Evolutionary conservation across 208 protist species (phyloP), one percentile per base, ranked within the genome.

Genomic region (Leishmania turanica): DNA sequence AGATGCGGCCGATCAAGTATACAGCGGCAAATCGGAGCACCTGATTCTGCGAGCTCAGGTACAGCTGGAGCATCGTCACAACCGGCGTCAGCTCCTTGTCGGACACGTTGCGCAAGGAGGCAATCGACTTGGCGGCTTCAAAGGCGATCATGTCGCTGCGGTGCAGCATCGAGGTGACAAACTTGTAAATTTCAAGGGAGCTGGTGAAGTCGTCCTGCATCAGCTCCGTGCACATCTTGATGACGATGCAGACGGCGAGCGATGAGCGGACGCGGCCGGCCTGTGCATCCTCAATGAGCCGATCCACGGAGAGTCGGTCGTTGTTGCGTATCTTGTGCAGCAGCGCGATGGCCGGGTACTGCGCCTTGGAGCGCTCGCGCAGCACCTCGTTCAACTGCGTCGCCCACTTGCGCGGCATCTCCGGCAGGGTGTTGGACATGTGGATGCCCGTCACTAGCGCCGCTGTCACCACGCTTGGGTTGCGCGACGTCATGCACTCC

Each of bases 401-500:
- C 21, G 91, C 87, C 99, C 99, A 99, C 71, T 98, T 95, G 75
- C 95, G 96, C 17, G 99, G 96, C 83, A 98, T 90, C 24, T 98
- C 96, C 24, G 88, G 85, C 73, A 94, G 81, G 19, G 70, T 86
- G 73, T 93, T 80, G 27, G 99, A 93, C 74, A 99, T 96, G 90
- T 99, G 99, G 37, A 99, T 93, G 77, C 96, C 98, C 0, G 99
- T 99, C n/a, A 99, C 96, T 2, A 99, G 88, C n/a, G 99, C 98
- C 19, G 99, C 95, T 56, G 91, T 98, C 17, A 99, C 93, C 17
- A 99, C 98, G 62, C 91, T 92, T 34, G 94, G 90, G 87, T 99
- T 98, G 68, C 92, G 93, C 65, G 99, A 99, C 17, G 99, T 99
- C 83, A 99, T 95, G 65, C 93, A 91, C 89, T 99, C 98, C 76